phyloP scores from a whole-genome alignment of 148 eudicot genomes.

The Euryodendron excelsum region DNA sequence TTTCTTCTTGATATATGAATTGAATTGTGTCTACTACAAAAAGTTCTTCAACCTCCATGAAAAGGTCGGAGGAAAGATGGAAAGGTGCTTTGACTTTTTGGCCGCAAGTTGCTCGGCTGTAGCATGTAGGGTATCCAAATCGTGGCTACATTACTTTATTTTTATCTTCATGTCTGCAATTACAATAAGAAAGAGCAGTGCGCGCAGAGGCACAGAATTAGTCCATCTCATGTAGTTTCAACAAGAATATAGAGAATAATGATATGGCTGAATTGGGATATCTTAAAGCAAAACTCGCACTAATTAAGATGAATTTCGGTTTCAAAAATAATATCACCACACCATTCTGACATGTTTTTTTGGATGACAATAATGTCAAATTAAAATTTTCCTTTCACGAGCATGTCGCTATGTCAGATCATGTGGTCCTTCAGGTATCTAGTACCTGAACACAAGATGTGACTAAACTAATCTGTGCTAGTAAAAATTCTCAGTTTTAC shows the following conservation, averaged over 20 bases:
- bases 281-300: too few species aligned
- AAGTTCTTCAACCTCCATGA: conserved; percentile 11
- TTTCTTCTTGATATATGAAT: not conserved
- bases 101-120: conserved; percentile 35
- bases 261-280: too few species aligned
- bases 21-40: conserved; percentile 2
- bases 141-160: conserved; percentile 33
- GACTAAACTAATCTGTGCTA: too few species aligned
- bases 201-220: not conserved
- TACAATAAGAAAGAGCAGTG: not conserved
- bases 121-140: conserved; percentile 30
- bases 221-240: not conserved
- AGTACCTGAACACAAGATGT: too few species aligned
- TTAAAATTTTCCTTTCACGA: too few species aligned
- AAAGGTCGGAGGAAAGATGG: conserved; percentile 25
- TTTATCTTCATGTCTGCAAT: conserved; percentile 31
- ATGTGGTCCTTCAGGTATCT: too few species aligned
- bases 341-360: too few species aligned
- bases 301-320: too few species aligned
- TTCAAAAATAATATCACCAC: too few species aligned
- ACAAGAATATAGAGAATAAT: not conserved
- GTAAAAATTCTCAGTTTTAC: not conserved
- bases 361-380: too few species aligned
- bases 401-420: too few species aligned
- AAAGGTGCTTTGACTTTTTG: conserved; percentile 36